A percentile compares a stretch with the other conserved stretches of the same genome.
Evolutionary conservation across 2,329 filamentous ascomycete species (phyloP).

Genomic region (Paecilomyces variotii): DNA sequence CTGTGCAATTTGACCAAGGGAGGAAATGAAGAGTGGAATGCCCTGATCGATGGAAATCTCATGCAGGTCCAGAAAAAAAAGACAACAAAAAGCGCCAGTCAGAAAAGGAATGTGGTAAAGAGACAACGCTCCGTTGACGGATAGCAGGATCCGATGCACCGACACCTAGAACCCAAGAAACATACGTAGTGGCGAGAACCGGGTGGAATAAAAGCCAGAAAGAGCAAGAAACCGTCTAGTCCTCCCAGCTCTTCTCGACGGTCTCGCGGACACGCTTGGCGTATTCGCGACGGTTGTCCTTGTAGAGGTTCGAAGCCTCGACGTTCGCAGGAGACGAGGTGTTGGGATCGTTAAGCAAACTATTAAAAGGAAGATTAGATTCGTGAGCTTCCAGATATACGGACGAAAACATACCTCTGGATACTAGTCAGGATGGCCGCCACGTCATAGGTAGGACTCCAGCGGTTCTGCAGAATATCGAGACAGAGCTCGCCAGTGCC

Average conservation of each 20-base stretch:
- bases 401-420: slow-evolving; percentile 60
- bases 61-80: background rate
- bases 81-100: slow-evolving; percentile 1
- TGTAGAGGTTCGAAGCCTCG: slow-evolving; percentile 95
- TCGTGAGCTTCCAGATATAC: background rate
- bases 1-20: slow-evolving; percentile 31
- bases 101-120: slow-evolving; percentile 1
- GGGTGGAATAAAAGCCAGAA: background rate
- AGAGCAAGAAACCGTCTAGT: slow-evolving; percentile 41
- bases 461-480: slow-evolving; percentile 94
- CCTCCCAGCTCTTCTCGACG: slow-evolving; percentile 99
- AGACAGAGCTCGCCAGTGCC: slow-evolving; percentile 92
- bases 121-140: background rate
- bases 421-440: slow-evolving; percentile 95
- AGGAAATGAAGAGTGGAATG: slow-evolving; percentile 2
- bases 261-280: slow-evolving; percentile 91
- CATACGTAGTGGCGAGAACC: background rate
- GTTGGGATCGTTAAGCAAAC: slow-evolving; percentile 94
- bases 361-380: slow-evolving; percentile 28
- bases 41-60: background rate
- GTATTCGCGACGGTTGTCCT: slow-evolving; percentile 95
- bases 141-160: background rate
- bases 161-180: background rate
- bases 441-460: slow-evolving; percentile 98
- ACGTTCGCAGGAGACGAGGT: slow-evolving; percentile 98